These are phyloP conservation scores for Stramenopiles sp. DNA, from an alignment of 352 stramenopile species.

Conservation along the genomic window DNA sequence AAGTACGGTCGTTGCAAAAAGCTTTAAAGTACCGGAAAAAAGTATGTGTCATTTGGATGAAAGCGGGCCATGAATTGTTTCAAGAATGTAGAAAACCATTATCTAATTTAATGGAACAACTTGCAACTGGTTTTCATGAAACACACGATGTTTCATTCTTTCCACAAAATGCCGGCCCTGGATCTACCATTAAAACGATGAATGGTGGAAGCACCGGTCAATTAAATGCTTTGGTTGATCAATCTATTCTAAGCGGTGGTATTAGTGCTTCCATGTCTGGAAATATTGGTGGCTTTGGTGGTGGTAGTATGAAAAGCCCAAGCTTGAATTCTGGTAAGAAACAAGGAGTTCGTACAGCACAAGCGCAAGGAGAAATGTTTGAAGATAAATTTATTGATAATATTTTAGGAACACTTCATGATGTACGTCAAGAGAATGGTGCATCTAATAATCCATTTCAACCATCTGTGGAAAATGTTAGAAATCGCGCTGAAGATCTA, in stretches of 20 bases:
- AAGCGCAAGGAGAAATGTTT: slow-evolving; percentile 24
- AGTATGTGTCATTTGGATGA: slow-evolving; percentile 55
- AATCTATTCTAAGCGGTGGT: too few relatives aligned
- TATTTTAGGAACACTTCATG: slow-evolving; percentile 39
- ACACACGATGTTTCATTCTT: slow-evolving; percentile 51
- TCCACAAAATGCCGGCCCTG: too few relatives aligned
- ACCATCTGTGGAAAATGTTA: too few relatives aligned
- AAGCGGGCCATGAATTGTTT: slow-evolving; percentile 72
- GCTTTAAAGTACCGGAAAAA: slow-evolving; percentile 28
- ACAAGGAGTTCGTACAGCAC: too few relatives aligned
- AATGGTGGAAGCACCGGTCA: too few relatives aligned
- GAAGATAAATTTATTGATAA: slow-evolving; percentile 66
- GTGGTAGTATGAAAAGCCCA: too few relatives aligned
- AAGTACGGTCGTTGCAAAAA: slow-evolving; percentile 54
- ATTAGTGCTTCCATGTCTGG: too few relatives aligned
- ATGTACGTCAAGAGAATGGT: slow-evolving; percentile 13
- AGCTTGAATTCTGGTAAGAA: too few relatives aligned
- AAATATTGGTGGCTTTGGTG: too few relatives aligned
- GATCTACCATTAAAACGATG: too few relatives aligned
- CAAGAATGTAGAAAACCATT: slow-evolving; percentile 67
- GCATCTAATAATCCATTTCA: too few relatives aligned
- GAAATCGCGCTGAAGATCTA: neutral
- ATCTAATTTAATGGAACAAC: slow-evolving; percentile 64
- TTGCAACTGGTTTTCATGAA: slow-evolving; percentile 78
- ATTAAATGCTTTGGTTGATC: too few relatives aligned